Evolutionary conservation across 345 rosid genomes (phyloP), one percentile per base, ranked within the genome.

Genomic region (Gossypium rotundifolium): DNA sequence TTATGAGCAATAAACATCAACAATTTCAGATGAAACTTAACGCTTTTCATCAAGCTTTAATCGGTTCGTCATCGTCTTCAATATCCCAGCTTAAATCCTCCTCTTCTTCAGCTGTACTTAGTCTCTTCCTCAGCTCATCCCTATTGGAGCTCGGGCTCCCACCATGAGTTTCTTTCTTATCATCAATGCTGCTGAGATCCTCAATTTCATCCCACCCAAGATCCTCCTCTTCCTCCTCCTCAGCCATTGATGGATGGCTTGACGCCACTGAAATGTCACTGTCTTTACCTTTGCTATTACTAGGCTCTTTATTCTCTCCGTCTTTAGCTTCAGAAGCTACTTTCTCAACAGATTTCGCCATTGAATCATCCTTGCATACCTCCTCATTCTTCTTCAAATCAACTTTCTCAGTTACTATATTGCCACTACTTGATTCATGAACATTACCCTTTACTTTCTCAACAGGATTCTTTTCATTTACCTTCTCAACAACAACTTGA

Each of bases 81-180:
- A 91, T 88, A 79, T 89, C 98, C 98, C 98, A 92, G 77, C 91
- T 89, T 78, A 91, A 85, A 71, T 89, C 95, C 70, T 91, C 97
- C 25, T 74, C 77, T 53, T 74, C 71, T 74, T 74, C 77, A 7
- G 77, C 72, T 65, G 77, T 23, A 5, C 72, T 65, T 6, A 65
- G 55, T 16, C 65, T 72, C 72, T 65, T 75, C 16, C 53, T 53
- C 25, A 66, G 40, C 16, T 65, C 71, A 16, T 45, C 65, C 48
- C 72, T 75, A 44, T 77, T 65, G 25, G 72, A 55, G 77, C 65
- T 77, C 9, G 82, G 71, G 79, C 83, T 84, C 4, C 77, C 85
- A 69, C 59, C 57, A 6, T 70, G 53, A 62, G 65, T 74, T 66
- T 54, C 78, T 70, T 75, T 87, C 84, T 75, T 87, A 69, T 83